Base-by-base conservation (phyloP, 352 stramenopile species). In the Globisporangium cederbergense region DNA sequence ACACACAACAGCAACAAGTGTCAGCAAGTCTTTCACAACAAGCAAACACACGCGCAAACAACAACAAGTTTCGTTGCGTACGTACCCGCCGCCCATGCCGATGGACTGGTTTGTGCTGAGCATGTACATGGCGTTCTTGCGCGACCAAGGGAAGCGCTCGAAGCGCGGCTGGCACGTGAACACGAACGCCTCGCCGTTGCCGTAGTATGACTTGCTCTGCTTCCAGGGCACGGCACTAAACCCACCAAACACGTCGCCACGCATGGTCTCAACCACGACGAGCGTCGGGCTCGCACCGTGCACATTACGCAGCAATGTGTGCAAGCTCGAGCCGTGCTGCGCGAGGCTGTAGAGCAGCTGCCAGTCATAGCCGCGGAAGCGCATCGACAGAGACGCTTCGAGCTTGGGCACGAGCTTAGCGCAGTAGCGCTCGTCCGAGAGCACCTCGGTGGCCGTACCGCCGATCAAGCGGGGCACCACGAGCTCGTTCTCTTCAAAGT, bases 61-160 rank as follows among this genome's bases (percentile, higher is more conserved):
- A 22, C 28, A 18, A 28, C 16, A 58, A n/a, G n/a, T 57, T 30
- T n/a, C n/a, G n/a, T n/a, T n/a, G n/a, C n/a, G n/a, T n/a, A 71
- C 77, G 11, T 73, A 86, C 77, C 83, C 83, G 47, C 83, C 83
- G 49, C 83, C 83, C 83, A 92, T 92, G 18, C 81, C 83, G 52
- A 92, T 90, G 4, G 72, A 82, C 38, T 75, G 64, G 22, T 84
- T 67, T 51, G 87, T 89, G 72, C 81, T 90, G 59, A 85, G 65
- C 83, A 92, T 90, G 67, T 86, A 74, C 75, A 92, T 88, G 2
- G 71, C 62, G 62, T 92, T 87, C 25, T 72, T 70, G 49, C 68
- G 74, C n/a, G 76, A 83, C 81, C 83, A 92, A 14, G 63, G 66
- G 54, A 89, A 90, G 16, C 72, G 66, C 58, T 90, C 77, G 58